Conservation (phyloP, 371 early-diverging fungal genomes). For the Mucor piriformis region DNA sequence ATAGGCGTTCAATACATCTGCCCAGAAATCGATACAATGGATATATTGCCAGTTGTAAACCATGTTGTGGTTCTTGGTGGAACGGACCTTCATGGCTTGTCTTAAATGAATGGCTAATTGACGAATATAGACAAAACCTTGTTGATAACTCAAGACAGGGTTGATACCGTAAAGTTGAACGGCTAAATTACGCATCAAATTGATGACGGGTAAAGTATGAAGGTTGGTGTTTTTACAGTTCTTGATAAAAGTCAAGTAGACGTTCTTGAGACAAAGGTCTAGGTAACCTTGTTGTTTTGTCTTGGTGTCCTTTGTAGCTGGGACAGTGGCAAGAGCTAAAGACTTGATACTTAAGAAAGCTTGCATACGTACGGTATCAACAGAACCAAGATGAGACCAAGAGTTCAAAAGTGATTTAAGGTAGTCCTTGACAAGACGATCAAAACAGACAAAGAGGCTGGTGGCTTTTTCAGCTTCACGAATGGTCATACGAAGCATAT, state of each 20-base stretch:
- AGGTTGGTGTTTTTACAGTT: constrained; percentile 74
- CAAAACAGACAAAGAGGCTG: constrained; percentile 80
- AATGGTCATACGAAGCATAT: constrained; percentile 81
- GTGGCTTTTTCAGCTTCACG: constrained; percentile 78
- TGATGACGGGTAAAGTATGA: constrained; percentile 82
- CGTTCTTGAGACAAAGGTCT: constrained; percentile 68
- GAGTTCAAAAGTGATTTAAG: constrained; percentile 64
- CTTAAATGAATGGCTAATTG: constrained; percentile 90
- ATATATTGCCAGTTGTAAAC: constrained; percentile 96
- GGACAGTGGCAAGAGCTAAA: constrained; percentile 51
- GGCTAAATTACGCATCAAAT: constrained; percentile 87
- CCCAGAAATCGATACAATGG: constrained; percentile 88
- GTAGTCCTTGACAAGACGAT: constrained; percentile 76
- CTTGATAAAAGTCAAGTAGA: constrained; percentile 81
- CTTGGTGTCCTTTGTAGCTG: constrained; percentile 16
- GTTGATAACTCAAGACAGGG: constrained; percentile 81
- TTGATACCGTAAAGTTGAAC: constrained; percentile 85
- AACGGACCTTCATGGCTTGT: constrained; percentile 78
- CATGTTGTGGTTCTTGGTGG: constrained; percentile 79
- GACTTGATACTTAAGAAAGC: constrained; percentile 82
- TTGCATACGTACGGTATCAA: constrained; percentile 75
- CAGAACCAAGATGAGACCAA: constrained; percentile 58
- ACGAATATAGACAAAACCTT: constrained; percentile 89
- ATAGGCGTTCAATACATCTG: constrained; percentile 77
- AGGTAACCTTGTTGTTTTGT: constrained; percentile 30